Conservation (phyloP, 805 yeast species). For the Ogataea nonfermentans region DNA sequence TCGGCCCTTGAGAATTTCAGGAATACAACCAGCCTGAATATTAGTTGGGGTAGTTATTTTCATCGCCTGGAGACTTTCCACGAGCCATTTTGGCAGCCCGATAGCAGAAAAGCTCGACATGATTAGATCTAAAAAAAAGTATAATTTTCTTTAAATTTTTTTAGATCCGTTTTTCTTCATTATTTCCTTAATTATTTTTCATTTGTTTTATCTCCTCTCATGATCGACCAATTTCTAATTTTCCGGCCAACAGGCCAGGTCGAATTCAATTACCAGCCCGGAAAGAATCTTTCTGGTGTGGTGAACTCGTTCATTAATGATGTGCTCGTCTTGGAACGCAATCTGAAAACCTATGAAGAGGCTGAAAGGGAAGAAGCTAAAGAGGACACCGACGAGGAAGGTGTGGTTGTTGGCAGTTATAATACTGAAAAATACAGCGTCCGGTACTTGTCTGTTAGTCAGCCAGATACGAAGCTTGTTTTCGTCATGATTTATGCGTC, state of each 20-base stretch:
- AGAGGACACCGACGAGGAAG: conserved; percentile 25
- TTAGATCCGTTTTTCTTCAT: background rate
- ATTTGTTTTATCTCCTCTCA: conserved; percentile 9
- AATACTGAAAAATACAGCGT: conserved; percentile 43
- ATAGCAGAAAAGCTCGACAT: conserved; percentile 36
- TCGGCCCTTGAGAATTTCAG: conserved; percentile 74
- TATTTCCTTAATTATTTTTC: conserved; percentile 1
- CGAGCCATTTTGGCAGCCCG: conserved; percentile 85
- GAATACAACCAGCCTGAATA: conserved; percentile 87
- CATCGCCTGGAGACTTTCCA: conserved; percentile 78
- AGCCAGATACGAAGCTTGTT: conserved; percentile 35
- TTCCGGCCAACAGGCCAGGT: conserved; percentile 55
- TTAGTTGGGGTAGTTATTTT: conserved; percentile 78
- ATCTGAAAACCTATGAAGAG: conserved; percentile 23
- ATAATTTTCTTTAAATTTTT: conserved; percentile 1
- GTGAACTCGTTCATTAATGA: conserved; percentile 50
- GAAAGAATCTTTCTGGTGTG: conserved; percentile 38
- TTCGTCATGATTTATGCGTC: conserved; percentile 44
- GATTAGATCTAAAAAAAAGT: background rate
- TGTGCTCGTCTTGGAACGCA: conserved; percentile 43
- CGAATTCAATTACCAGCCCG: conserved; percentile 44
- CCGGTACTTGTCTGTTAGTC: conserved; percentile 41
- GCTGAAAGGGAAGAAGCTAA: conserved; percentile 20
- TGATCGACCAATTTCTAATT: conserved; percentile 50
- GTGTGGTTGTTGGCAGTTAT: conserved; percentile 29